phyloP scores from a whole-genome alignment of 179 eudicot genomes.

The Actinidia chinensis region DNA sequence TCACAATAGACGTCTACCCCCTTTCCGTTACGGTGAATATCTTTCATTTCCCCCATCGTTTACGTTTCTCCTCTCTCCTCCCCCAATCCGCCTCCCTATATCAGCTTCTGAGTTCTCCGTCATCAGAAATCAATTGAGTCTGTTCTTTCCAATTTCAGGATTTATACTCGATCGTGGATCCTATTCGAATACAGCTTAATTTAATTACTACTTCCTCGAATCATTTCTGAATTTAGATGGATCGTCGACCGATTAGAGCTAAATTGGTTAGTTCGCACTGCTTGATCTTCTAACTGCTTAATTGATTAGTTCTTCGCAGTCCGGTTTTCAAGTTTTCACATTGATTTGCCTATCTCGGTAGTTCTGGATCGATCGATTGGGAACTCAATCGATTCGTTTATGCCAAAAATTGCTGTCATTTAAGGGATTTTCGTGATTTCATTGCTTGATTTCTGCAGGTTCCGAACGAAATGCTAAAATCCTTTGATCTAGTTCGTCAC shows the following conservation, averaged over 20 bases:
- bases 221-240: no score
- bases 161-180: neutral
- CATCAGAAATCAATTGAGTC: neutral
- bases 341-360: no score
- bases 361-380: no score
- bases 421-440: conserved; percentile 3
- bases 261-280: no score
- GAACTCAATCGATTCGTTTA: no score
- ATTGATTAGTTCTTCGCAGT: neutral
- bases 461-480: neutral
- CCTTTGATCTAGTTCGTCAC: conserved; percentile 10
- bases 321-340: neutral
- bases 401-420: no score
- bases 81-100: neutral
- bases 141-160: neutral
- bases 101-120: neutral
- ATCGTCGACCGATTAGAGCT: no score
- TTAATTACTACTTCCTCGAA: no score
- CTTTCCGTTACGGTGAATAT: conserved; percentile 1
- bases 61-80: neutral
- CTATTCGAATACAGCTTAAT: neutral
- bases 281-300: no score
- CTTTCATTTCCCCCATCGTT: neutral
- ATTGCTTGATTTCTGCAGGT: neutral
- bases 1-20: neutral